phyloP scores from a whole-genome alignment of 139 green algal genomes.

The Chlamydomonas sp. region DNA sequence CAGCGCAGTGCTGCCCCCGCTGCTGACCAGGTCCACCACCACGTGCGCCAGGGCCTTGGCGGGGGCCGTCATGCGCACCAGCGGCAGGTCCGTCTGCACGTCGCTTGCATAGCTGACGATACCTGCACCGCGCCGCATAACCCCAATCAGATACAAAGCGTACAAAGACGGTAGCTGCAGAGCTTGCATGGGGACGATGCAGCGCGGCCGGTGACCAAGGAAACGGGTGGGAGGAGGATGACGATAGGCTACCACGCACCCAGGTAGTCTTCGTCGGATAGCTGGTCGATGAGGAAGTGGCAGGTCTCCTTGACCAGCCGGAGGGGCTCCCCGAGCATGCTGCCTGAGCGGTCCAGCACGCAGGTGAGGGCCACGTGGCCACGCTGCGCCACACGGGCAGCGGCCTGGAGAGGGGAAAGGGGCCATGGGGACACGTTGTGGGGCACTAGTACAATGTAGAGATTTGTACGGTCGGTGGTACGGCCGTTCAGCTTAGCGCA shows the following conservation, averaged over 20 bases:
- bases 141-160: not conserved
- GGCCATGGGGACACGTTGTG: not conserved
- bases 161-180: not conserved
- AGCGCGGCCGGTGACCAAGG: not conserved
- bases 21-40: constrained; percentile 4
- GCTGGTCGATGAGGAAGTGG: constrained; percentile 50
- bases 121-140: no score
- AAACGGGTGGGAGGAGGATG: constrained; percentile 6
- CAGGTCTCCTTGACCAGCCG: constrained; percentile 36
- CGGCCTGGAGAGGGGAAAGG: constrained; percentile 2
- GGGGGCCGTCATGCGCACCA: constrained; percentile 36
- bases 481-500: not conserved
- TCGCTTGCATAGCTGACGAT: not conserved
- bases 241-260: not conserved
- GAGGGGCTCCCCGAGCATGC: constrained; percentile 35
- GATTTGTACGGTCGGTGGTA: not conserved
- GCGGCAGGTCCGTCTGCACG: constrained; percentile 32
- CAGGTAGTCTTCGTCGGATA: constrained; percentile 13
- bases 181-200: not conserved
- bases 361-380: constrained; percentile 41
- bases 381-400: constrained; percentile 14
- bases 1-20: constrained; percentile 39
- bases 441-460: not conserved
- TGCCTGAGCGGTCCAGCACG: constrained; percentile 46
- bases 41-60: constrained; percentile 28